Conservation (phyloP, 1,284 basidiomycete genomes). For the Ustilago crameri region DNA sequence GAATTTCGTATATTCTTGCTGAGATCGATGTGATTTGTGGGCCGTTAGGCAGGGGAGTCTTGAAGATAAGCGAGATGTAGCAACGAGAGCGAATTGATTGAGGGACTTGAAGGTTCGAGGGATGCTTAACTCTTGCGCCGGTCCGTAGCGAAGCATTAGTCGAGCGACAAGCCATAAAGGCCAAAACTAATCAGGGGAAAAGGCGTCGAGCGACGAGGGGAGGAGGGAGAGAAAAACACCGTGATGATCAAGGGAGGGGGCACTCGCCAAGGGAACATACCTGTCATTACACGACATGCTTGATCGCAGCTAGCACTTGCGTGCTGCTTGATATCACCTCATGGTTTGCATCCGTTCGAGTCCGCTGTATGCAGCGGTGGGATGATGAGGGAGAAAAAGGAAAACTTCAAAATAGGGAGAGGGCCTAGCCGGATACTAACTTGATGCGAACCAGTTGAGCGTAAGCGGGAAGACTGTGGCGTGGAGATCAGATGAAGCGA, state of each 20-base stretch:
- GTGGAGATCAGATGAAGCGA: not conserved
- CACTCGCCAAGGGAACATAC: slow-evolving; percentile 37
- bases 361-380: slow-evolving; percentile 43
- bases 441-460: slow-evolving; percentile 68
- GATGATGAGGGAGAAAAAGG: slow-evolving; percentile 13
- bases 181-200: slow-evolving; percentile 40
- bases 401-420: slow-evolving; percentile 28
- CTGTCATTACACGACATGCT: slow-evolving; percentile 11
- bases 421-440: slow-evolving; percentile 53
- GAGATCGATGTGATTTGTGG: not conserved
- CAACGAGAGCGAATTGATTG: not conserved
- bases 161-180: slow-evolving; percentile 18
- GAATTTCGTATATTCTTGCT: not conserved
- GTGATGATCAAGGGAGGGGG: slow-evolving; percentile 17
- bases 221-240: slow-evolving; percentile 6
- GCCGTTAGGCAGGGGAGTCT: not conserved
- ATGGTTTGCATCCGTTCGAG: slow-evolving; percentile 33
- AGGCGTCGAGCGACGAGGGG: slow-evolving; percentile 36
- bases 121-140: slow-evolving; percentile 2
- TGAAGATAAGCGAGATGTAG: not conserved
- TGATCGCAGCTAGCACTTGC: not conserved
- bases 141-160: not conserved
- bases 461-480: slow-evolving; percentile 60
- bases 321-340: not conserved
- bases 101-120: not conserved